Conservation (phyloP, 108 stramenopile species). For the Fistulifera pelliculosa region DNA sequence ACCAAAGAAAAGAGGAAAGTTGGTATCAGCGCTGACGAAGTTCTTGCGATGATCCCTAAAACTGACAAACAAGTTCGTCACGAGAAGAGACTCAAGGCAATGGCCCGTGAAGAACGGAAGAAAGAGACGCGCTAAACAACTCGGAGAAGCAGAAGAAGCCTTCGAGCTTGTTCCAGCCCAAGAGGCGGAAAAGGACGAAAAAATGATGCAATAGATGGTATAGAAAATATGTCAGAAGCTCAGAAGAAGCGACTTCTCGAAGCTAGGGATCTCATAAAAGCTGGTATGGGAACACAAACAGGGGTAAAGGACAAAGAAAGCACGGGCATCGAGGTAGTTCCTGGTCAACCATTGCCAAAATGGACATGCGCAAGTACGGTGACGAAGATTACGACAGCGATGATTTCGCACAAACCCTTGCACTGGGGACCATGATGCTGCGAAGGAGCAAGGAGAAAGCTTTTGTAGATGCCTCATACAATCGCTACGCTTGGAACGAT, state of each 20-base stretch:
- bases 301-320: constrained; percentile 16
- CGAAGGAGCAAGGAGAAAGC: constrained; percentile 90
- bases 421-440: constrained; percentile 96
- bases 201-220: constrained; percentile 29
- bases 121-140: constrained; percentile 58
- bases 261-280: constrained; percentile 81
- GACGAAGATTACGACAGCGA: constrained; percentile 98
- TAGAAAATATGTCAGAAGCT: constrained; percentile 60
- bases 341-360: constrained; percentile 43
- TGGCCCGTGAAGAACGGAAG: constrained; percentile 79
- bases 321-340: constrained; percentile 60
- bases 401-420: constrained; percentile 87
- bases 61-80: constrained; percentile 95
- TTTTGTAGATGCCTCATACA: constrained; percentile 97
- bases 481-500: constrained; percentile 99
- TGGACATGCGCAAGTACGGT: constrained; percentile 86
- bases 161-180: constrained; percentile 65
- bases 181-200: constrained; percentile 41
- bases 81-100: constrained; percentile 87
- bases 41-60: constrained; percentile 87
- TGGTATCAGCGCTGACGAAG: constrained; percentile 61
- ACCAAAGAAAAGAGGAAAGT: constrained; percentile 13
- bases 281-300: constrained; percentile 53
- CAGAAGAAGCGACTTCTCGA: constrained; percentile 62
- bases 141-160: constrained; percentile 55